phyloP scores from a whole-genome alignment of 805 yeast genomes.

The Saturnispora ahearnii region DNA sequence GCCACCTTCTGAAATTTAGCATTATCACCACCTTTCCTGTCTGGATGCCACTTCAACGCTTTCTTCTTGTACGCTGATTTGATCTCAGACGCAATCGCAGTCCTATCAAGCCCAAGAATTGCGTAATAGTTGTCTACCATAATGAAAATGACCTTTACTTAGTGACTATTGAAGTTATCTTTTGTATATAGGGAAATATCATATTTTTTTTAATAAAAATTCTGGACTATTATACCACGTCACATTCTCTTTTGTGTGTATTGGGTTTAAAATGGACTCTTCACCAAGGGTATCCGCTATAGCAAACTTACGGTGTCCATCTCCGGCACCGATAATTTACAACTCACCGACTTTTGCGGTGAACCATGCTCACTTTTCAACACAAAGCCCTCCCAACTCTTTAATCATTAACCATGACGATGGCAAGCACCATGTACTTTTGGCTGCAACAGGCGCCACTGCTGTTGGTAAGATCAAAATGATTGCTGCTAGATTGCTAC shows the following conservation, averaged over 20 bases:
- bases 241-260: neutral
- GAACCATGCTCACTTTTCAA: neutral
- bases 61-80: slow-evolving; percentile 72
- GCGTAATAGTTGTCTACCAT: slow-evolving; percentile 36
- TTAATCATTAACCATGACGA: slow-evolving; percentile 39
- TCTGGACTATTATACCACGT: neutral
- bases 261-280: slow-evolving; percentile 13
- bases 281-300: slow-evolving; percentile 50
- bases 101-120: slow-evolving; percentile 42
- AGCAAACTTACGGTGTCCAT: slow-evolving; percentile 54
- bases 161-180: neutral
- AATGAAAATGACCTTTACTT: neutral
- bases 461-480: slow-evolving; percentile 43
- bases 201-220: neutral
- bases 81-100: slow-evolving; percentile 50
- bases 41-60: slow-evolving; percentile 73
- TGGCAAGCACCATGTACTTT: slow-evolving; percentile 45
- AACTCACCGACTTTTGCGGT: neutral
- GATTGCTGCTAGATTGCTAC: slow-evolving; percentile 43
- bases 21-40: slow-evolving; percentile 73
- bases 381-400: slow-evolving; percentile 16
- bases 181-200: slow-evolving; percentile 1
- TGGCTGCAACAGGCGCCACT: slow-evolving; percentile 53
- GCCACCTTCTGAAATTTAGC: slow-evolving; percentile 74
- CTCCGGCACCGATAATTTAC: slow-evolving; percentile 61